A percentile compares a stretch with the other conserved stretches of the same genome.
These are phyloP conservation scores for Macrolepiota fuliginosa DNA, from an alignment of 768 basidiomycete species.

Conservation along the genomic window DNA sequence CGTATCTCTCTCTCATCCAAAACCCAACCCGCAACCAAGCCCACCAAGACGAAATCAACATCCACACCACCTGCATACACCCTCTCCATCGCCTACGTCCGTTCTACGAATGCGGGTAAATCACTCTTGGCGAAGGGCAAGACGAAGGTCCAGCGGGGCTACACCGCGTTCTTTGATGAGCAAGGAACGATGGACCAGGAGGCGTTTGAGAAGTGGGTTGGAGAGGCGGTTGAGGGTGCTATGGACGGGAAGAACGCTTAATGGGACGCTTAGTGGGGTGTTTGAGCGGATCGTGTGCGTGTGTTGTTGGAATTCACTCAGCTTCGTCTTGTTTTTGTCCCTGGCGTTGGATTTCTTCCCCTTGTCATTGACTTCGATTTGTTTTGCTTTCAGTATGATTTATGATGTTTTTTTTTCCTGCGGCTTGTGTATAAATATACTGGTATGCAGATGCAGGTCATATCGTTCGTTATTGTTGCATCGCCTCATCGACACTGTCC, in stretches of 20 bases:
- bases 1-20: conserved; percentile 76
- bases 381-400: not conserved
- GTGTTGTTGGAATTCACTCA: not conserved
- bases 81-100: conserved; percentile 66
- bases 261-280: conserved; percentile 21
- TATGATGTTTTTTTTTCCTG: not conserved
- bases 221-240: conserved; percentile 63
- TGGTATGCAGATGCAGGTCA: not conserved
- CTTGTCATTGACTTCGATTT: not conserved
- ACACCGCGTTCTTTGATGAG: conserved; percentile 79
- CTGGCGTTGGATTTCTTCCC: not conserved
- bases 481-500: no score
- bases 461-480: no score
- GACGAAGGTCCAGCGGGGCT: conserved; percentile 51
- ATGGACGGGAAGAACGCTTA: conserved; percentile 67
- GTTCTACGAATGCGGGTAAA: conserved; percentile 84
- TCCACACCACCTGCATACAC: conserved; percentile 60
- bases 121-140: conserved; percentile 73
- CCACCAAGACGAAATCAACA: conserved; percentile 20
- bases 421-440: conserved; percentile 8
- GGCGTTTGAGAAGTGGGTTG: conserved; percentile 76
- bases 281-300: not conserved
- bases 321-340: not conserved
- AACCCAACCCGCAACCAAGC: conserved; percentile 53
- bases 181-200: conserved; percentile 77